Conservation (phyloP, 2,329 filamentous ascomycete species). For the Alternaria hordeiaustralica region DNA sequence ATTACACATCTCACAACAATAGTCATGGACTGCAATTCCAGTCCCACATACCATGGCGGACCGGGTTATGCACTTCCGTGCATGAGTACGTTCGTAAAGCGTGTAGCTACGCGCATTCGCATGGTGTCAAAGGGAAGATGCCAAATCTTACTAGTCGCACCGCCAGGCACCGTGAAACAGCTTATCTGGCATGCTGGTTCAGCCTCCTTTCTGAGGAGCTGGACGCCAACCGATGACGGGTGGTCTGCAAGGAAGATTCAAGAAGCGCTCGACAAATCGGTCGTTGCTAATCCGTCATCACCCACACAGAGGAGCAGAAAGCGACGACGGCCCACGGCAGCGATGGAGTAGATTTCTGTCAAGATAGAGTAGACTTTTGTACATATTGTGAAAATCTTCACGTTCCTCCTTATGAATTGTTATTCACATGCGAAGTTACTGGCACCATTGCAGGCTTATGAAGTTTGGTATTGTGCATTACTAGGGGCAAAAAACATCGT, state of each 20-base stretch:
- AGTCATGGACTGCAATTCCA: background rate
- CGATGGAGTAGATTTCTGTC: background rate
- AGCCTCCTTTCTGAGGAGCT: background rate
- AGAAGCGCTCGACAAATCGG: background rate
- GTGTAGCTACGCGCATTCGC: background rate
- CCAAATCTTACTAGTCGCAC: background rate
- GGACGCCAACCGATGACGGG: background rate
- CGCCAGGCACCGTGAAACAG: background rate
- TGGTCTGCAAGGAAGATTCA: background rate
- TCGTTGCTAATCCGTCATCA: background rate
- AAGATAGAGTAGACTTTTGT: background rate
- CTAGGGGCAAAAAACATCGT: background rate
- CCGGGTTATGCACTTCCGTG: background rate
- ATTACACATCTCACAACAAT: background rate
- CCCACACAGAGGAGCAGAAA: background rate
- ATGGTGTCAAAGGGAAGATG: conserved; percentile 1
- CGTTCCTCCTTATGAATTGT: background rate
- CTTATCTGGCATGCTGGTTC: background rate
- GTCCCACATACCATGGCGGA: background rate
- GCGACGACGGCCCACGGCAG: background rate
- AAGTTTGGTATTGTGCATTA: background rate
- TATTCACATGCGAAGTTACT: background rate
- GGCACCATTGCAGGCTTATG: background rate
- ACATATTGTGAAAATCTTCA: background rate
- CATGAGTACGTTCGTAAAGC: background rate